A percentile compares a stretch with the other conserved stretches of the same genome.
Evolutionary conservation across 495 filamentous ascomycete genomes (phyloP).

Genomic region (Umbilicaria muhlenbergii): DNA sequence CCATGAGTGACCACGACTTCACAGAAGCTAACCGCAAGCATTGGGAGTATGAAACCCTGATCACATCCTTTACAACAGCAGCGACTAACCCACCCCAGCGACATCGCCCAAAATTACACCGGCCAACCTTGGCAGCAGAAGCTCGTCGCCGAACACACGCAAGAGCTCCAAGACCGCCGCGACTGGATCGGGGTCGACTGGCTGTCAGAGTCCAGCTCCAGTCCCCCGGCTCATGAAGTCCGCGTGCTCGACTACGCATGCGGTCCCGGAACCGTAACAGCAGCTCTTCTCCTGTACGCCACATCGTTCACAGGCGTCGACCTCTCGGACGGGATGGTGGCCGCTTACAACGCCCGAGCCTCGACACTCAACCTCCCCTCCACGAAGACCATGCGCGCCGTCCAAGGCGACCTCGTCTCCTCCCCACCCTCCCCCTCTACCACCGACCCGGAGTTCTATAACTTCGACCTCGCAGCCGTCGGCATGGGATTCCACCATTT

Average conservation of each 20-base stretch:
- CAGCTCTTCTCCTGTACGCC: slow-evolving; percentile 45
- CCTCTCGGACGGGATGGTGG: slow-evolving; percentile 50
- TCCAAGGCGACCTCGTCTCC: slow-evolving; percentile 40
- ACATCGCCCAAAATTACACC: slow-evolving; percentile 29
- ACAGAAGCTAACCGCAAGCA: slow-evolving; percentile 35
- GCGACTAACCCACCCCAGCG: slow-evolving; percentile 19
- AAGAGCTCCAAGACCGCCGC: slow-evolving; percentile 33
- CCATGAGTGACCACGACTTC: slow-evolving; percentile 12
- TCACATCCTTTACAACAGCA: not conserved
- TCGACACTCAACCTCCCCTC: slow-evolving; percentile 14
- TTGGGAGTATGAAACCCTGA: slow-evolving; percentile 31
- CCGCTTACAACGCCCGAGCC: slow-evolving; percentile 35
- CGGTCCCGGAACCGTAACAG: slow-evolving; percentile 44
- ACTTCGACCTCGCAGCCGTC: slow-evolving; percentile 49
- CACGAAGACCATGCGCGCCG: slow-evolving; percentile 34
- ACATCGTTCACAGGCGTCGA: slow-evolving; percentile 49
- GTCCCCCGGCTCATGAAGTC: slow-evolving; percentile 27
- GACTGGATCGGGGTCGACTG: slow-evolving; percentile 49
- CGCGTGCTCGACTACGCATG: slow-evolving; percentile 63
- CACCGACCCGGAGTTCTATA: slow-evolving; percentile 29
- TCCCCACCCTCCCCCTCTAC: slow-evolving; percentile 24
- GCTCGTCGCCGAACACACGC: slow-evolving; percentile 19
- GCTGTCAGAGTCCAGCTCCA: slow-evolving; percentile 23
- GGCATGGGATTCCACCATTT: slow-evolving; percentile 64
- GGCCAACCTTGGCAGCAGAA: slow-evolving; percentile 24